phyloP scores from a whole-genome alignment of 179 eudicot genomes.

The Carnegiea gigantea region DNA sequence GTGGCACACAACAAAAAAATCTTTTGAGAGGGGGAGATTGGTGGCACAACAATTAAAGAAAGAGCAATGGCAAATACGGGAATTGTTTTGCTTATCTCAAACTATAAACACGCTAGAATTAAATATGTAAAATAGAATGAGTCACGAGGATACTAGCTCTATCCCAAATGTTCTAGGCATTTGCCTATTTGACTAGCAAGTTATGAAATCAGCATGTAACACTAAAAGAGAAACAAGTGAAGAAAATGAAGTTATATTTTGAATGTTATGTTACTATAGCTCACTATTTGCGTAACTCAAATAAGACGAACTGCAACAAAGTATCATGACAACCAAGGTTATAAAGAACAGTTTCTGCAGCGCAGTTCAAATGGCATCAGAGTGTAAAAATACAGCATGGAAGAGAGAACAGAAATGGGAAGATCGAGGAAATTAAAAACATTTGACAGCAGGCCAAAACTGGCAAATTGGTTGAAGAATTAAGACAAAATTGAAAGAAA shows the following conservation, averaged over 20 bases:
- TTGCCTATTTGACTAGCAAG: background rate
- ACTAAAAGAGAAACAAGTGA: background rate
- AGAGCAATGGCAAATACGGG: background rate
- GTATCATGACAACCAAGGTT: constrained; percentile 3
- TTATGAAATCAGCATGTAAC: background rate
- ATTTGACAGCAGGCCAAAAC: background rate
- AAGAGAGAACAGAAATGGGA: background rate
- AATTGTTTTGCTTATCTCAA: background rate
- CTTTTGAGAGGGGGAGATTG: background rate
- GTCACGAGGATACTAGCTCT: background rate
- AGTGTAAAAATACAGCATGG: no score
- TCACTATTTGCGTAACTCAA: background rate
- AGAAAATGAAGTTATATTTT: background rate
- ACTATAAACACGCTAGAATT: background rate
- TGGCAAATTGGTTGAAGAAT: background rate
- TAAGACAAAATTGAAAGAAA: no score
- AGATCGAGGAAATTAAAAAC: background rate
- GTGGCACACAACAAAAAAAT: background rate
- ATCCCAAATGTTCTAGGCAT: background rate
- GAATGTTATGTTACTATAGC: background rate
- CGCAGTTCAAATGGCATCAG: background rate
- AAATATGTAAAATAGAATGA: background rate
- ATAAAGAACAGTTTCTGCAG: background rate
- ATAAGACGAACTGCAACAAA: background rate
- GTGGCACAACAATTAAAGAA: background rate